These are phyloP conservation scores for Teunomyces lycoperdinae DNA, from an alignment of 805 yeast genomes.

Conservation along the genomic window DNA sequence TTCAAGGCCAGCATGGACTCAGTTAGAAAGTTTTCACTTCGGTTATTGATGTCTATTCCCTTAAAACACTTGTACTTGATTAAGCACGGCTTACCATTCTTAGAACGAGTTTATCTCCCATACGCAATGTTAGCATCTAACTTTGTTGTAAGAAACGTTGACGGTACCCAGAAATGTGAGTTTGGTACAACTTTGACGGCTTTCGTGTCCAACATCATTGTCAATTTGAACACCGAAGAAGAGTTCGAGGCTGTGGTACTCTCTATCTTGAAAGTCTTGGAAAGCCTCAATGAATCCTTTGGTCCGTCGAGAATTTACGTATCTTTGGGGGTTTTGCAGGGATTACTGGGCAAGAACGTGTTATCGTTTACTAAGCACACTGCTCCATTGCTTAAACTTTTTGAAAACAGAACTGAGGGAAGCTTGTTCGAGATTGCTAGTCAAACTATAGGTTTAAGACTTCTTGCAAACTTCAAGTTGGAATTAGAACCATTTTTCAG, in stretches of 20 bases:
- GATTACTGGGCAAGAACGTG: slow-evolving; percentile 35
- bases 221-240: slow-evolving; percentile 20
- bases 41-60: slow-evolving; percentile 53
- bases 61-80: slow-evolving; percentile 37
- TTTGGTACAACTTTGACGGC: slow-evolving; percentile 52
- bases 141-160: slow-evolving; percentile 42
- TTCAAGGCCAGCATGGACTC: slow-evolving; percentile 74
- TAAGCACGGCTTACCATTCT: slow-evolving; percentile 40
- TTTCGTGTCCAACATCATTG: slow-evolving; percentile 43
- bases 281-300: slow-evolving; percentile 48
- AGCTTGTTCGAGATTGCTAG: slow-evolving; percentile 47
- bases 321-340: slow-evolving; percentile 54
- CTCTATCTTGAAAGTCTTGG: slow-evolving; percentile 44
- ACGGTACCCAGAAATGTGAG: slow-evolving; percentile 43
- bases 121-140: slow-evolving; percentile 62
- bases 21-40: slow-evolving; percentile 61
- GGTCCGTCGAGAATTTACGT: slow-evolving; percentile 71
- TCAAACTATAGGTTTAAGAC: slow-evolving; percentile 51
- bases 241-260: slow-evolving; percentile 23
- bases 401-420: slow-evolving; percentile 46
- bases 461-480: slow-evolving; percentile 42
- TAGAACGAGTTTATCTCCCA: slow-evolving; percentile 50
- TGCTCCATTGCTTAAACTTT: slow-evolving; percentile 21
- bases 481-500: slow-evolving; percentile 24
- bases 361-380: slow-evolving; percentile 27